phyloP scores from a whole-genome alignment of 208 protist species.

The Angomonas ambiguus region DNA sequence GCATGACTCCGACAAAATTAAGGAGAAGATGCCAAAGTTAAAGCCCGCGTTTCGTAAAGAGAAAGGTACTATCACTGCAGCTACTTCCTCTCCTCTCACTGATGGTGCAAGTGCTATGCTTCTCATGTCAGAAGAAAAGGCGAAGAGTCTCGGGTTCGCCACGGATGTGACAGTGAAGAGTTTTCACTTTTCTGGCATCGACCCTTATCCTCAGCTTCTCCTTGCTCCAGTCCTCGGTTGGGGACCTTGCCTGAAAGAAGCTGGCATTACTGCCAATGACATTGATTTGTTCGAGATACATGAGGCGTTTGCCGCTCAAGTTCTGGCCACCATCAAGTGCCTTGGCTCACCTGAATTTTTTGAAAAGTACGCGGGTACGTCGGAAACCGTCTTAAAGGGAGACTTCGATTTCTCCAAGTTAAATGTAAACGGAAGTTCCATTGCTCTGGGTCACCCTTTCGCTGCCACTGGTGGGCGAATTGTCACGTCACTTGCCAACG shows the following conservation, averaged over 20 bases:
- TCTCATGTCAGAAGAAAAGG: constrained; percentile 83
- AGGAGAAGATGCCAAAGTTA: constrained; percentile 48
- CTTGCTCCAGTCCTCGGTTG: constrained; percentile 84
- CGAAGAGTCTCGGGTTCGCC: constrained; percentile 66
- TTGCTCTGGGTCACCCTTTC: constrained; percentile 87
- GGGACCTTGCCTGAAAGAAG: constrained; percentile 57
- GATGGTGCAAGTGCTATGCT: constrained; percentile 82
- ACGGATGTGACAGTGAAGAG: constrained; percentile 62
- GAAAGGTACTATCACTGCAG: constrained; percentile 75
- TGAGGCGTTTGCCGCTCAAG: constrained; percentile 87
- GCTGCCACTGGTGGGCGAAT: constrained; percentile 82
- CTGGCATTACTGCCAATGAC: constrained; percentile 71
- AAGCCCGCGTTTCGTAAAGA: constrained; percentile 49
- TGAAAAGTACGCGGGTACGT: constrained; percentile 32
- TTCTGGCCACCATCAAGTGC: constrained; percentile 74
- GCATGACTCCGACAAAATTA: too few species aligned
- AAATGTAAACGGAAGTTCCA: constrained; percentile 73
- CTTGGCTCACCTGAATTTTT: constrained; percentile 73
- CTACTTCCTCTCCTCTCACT: constrained; percentile 70
- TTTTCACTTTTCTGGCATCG: constrained; percentile 72
- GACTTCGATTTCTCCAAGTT: constrained; percentile 68
- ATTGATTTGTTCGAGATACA: constrained; percentile 88
- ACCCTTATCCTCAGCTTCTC: constrained; percentile 87
- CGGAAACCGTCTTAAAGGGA: constrained; percentile 34
- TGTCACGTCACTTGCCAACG: constrained; percentile 69